Conservation (phyloP, 176 grass and related monocot genomes). For the Musa schizocarpa region DNA sequence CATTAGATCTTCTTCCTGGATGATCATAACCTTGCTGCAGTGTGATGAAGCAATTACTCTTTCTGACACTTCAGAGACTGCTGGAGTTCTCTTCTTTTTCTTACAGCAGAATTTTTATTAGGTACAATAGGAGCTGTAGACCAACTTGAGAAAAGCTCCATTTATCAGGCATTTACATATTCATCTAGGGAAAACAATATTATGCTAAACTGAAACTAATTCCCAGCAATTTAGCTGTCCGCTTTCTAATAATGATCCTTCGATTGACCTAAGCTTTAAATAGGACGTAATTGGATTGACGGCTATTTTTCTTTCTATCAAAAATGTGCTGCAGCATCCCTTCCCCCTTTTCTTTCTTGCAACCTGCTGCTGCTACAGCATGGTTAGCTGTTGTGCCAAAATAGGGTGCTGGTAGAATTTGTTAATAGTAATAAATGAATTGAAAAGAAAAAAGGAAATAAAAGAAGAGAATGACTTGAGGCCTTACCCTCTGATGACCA, state of each 20-base stretch:
- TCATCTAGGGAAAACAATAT: not conserved
- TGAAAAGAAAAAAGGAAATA: no score
- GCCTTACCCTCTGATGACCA: no score
- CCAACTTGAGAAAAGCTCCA: not conserved
- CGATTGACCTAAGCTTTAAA: not conserved
- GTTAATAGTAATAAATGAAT: no score
- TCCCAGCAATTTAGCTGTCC: not conserved
- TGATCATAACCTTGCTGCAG: not conserved
- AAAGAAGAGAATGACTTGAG: no score
- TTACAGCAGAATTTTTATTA: not conserved
- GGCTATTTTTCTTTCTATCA: not conserved
- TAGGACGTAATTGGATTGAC: not conserved
- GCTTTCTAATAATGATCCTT: not conserved
- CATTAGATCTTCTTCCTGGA: not conserved
- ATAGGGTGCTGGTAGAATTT: no score
- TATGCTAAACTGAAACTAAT: not conserved
- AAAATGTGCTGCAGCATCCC: not conserved
- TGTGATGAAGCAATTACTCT: not conserved
- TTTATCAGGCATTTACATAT: not conserved
- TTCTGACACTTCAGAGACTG: not conserved
- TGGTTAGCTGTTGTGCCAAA: not conserved
- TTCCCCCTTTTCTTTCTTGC: not conserved
- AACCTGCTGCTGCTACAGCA: not conserved
- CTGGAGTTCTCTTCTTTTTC: not conserved
- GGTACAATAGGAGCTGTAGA: not conserved